A percentile compares a stretch with the other conserved stretches of the same genome.
phyloP scores from a whole-genome alignment of 169 alveolate genomes.

The Eimeria praecox region DNA sequence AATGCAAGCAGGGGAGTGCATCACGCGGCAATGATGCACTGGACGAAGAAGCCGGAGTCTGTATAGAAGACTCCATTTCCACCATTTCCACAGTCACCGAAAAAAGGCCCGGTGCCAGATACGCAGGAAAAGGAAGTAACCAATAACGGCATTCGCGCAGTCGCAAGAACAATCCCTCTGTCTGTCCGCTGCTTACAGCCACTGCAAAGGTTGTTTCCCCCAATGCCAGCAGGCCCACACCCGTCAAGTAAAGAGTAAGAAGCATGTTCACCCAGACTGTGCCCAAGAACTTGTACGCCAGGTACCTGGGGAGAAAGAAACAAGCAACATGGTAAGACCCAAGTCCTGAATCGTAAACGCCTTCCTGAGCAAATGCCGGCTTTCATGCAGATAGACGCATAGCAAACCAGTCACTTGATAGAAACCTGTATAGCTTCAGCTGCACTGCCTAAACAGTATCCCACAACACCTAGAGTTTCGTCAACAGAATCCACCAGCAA shows the following conservation, averaged over 20 bases:
- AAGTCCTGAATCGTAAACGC: background rate
- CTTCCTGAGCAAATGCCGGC: background rate
- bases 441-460: background rate
- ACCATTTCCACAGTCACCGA: no score
- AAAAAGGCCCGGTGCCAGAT: background rate
- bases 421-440: background rate
- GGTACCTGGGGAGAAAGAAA: constrained; percentile 70
- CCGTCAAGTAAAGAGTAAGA: constrained; percentile 84
- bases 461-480: background rate
- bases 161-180: background rate
- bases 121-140: background rate
- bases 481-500: background rate
- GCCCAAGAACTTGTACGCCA: constrained; percentile 85
- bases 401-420: background rate
- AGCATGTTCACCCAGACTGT: constrained; percentile 87
- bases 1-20: no score
- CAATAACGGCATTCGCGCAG: background rate
- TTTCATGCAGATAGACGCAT: background rate
- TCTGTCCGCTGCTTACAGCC: constrained; percentile 42
- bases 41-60: no score
- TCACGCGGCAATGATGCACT: background rate
- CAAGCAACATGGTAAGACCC: background rate
- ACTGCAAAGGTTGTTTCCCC: constrained; percentile 83
- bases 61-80: no score
- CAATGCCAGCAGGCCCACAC: constrained; percentile 84